Evolutionary conservation across 192 early-diverging fungal species (phyloP).

Genomic region (Podila verticillata): DNA sequence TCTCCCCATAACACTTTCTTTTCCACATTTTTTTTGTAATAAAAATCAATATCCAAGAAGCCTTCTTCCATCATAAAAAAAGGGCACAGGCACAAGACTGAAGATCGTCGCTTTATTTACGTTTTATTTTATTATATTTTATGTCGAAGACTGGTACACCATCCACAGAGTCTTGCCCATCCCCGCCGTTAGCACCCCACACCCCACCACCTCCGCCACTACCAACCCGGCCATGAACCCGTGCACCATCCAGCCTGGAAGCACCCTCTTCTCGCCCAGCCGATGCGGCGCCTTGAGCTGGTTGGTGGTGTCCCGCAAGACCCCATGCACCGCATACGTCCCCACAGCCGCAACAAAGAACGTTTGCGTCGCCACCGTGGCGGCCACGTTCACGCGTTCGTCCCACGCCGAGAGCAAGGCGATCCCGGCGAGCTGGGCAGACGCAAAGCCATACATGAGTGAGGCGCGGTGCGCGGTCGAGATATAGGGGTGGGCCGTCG

Average conservation of each 20-base stretch:
- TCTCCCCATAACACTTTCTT: no score
- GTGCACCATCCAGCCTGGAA: constrained; percentile 17
- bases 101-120: not conserved
- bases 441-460: constrained; percentile 49
- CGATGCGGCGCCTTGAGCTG: constrained; percentile 32
- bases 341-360: constrained; percentile 31
- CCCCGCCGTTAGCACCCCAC: constrained; percentile 39
- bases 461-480: constrained; percentile 41
- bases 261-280: constrained; percentile 9
- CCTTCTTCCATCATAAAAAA: no score
- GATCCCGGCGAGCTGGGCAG: constrained; percentile 20
- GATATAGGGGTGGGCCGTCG: constrained; percentile 43
- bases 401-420: constrained; percentile 22
- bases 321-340: constrained; percentile 30
- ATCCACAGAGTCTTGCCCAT: constrained; percentile 18
- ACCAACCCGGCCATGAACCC: constrained; percentile 26
- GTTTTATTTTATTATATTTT: not conserved
- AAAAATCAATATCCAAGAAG: no score
- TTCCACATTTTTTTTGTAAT: no score
- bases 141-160: not conserved
- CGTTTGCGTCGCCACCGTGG: constrained; percentile 15
- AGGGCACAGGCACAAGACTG: no score
- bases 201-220: constrained; percentile 28
- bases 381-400: constrained; percentile 8
- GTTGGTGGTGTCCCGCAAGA: constrained; percentile 36